Conservation (phyloP, 306 rosid genomes). For the Prunus armeniaca region DNA sequence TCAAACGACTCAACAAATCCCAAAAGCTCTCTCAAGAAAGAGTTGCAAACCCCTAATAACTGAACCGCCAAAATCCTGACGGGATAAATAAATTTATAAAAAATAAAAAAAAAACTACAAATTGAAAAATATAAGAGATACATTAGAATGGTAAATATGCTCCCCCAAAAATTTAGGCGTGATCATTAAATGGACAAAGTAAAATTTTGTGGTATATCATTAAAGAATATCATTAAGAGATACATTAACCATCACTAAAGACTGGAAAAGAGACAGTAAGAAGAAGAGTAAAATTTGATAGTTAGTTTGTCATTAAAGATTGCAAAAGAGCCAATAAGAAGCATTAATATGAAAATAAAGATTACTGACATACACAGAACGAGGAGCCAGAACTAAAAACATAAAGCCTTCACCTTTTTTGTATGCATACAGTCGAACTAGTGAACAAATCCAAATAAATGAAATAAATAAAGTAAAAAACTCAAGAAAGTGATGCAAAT, state of each 20-base stretch:
- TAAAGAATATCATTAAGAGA: too few relatives aligned
- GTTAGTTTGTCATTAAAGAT: not conserved
- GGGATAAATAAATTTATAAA: too few relatives aligned
- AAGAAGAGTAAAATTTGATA: not conserved
- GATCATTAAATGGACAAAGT: not conserved
- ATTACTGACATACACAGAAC: not conserved
- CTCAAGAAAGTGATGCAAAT: not conserved
- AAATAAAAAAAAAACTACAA: too few relatives aligned
- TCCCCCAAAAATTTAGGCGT: too few relatives aligned
- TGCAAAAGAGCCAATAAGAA: not conserved
- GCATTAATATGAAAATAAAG: not conserved
- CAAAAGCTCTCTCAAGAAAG: not conserved
- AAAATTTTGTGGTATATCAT: too few relatives aligned
- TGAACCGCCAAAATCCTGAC: too few relatives aligned
- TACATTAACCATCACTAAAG: not conserved
- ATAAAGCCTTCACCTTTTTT: not conserved
- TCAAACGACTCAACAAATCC: not conserved
- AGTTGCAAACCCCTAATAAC: not conserved
- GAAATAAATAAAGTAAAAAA: not conserved
- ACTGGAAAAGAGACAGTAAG: not conserved
- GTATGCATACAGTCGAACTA: not conserved
- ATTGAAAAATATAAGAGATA: too few relatives aligned
- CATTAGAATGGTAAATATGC: too few relatives aligned
- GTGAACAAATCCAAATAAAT: not conserved
- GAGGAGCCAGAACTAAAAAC: not conserved